Base-by-base conservation (phyloP, 2,329 filamentous ascomycete species). In the Colletotrichum lini region DNA sequence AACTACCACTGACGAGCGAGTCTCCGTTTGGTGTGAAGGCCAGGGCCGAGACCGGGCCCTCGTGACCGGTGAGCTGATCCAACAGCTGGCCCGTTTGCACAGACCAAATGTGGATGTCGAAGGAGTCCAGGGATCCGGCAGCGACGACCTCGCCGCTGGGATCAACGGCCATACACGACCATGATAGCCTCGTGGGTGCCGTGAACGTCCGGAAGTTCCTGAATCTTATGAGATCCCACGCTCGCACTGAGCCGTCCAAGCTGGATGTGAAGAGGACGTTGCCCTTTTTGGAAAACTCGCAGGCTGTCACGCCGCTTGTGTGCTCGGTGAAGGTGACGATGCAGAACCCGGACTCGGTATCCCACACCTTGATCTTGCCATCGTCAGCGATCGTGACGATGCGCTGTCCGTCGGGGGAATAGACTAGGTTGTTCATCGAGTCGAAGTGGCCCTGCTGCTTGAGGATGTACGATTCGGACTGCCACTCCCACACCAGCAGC, bases 371-470 rank as follows among this genome's bases (percentile, higher is more conserved):
- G 81, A 99, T 93, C 83, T 98, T 98, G 63, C 96, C 96, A 80
- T 99, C 97, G 77, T 99, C 97, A 2, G 96, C 94, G 2, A 94
- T 93, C 0, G 96, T 99, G 71, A 99, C 92, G 73, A 99, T 94
- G 49, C 93, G 92, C 78, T 97, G 94, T 5, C 96, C 96, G 77
- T 98, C 96, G 0, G 96, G 95, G 6, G 96, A 96, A 82, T 98
- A 99, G 10, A 93, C 92, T 4, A 99, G 86, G 0, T 95, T 90
- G 81, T 98, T 98, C 90, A 98, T 95, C 2, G 94, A 93, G 80
- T 99, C 96, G 74, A 98, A 95, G 82, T 99, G 96, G 0, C 96
- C 96, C 81, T 98, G 96, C 79, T 99, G 96, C 83, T 99, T 99
- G 58, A 99, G 86, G 70, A 99, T 97, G 81, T 99, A 99, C 7